These are phyloP conservation scores for Starmerella stellata DNA, from an alignment of 805 yeast genomes.

Conservation along the genomic window DNA sequence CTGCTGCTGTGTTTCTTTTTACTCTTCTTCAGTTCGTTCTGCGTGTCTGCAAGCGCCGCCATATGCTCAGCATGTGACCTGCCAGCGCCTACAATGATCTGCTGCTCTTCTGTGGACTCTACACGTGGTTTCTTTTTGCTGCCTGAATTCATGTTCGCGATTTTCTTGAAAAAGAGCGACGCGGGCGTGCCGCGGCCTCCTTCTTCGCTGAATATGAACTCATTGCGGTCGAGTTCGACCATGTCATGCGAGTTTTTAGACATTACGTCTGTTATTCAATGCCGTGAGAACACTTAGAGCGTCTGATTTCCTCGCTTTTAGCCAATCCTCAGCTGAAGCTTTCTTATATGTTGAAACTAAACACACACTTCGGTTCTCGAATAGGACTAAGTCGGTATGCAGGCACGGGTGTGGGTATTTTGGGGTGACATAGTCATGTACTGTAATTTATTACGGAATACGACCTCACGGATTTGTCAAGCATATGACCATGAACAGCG, in stretches of 20 bases:
- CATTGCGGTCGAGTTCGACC: slow-evolving; percentile 24
- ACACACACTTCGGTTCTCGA: no score
- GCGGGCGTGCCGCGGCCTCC: slow-evolving; percentile 51
- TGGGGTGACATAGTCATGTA: no score
- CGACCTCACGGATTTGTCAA: no score
- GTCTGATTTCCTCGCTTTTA: no score
- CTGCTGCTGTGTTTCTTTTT: slow-evolving; percentile 4
- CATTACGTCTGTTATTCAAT: no score
- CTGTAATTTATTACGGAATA: no score
- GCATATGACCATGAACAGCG: no score
- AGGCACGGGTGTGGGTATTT: no score
- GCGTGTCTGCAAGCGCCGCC: slow-evolving; percentile 2
- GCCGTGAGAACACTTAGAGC: no score
- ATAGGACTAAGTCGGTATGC: no score
- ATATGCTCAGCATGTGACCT: slow-evolving; percentile 34
- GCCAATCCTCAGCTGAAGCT: no score
- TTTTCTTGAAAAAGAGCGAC: slow-evolving; percentile 31
- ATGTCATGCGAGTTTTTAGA: slow-evolving; percentile 7
- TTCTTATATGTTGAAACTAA: no score
- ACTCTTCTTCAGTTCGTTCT: background rate
- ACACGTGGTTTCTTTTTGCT: slow-evolving; percentile 1
- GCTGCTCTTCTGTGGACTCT: slow-evolving; percentile 20
- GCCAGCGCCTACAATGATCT: slow-evolving; percentile 34
- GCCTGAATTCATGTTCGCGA: slow-evolving; percentile 17
- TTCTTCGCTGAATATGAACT: slow-evolving; percentile 47